Evolutionary conservation across 768 basidiomycete genomes (phyloP), one percentile per base, ranked within the genome.

Genomic region (Hydnomerulius pinastri): DNA sequence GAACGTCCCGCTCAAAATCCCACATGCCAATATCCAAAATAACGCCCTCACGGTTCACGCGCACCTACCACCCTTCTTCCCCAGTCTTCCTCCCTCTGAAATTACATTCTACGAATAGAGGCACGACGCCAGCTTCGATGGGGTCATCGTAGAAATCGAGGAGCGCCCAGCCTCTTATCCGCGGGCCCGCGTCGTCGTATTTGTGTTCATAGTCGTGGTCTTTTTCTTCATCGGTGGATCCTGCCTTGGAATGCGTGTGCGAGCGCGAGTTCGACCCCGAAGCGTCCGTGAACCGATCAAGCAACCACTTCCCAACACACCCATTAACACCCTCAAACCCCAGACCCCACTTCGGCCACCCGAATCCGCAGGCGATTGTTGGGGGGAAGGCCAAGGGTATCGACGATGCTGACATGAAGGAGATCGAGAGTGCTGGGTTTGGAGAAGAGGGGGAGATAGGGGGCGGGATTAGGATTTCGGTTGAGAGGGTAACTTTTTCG

Each of bases 291-390:
- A 92, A 67, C 51, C 72, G 68, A 32, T 80, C 77, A 37, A 92
- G 62, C 17, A 93, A 63, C 87, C 91, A 96, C 46, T 70, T 71
- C 3, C 79, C 85, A 3, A 92, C 71, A n/a, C 85, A 77, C 20
- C 74, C 75, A 61, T 98, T 98, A 33, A 94, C 85, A 2, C 94
- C 94, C 63, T 90, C 85, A n/a, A 93, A 73, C 4, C 93, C 93
- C 6, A 93, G 60, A 2, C 86, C 85, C 69, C 78, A 73, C 30
- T 75, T 71, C 0, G 91, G 90, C 85, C 85, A 92, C 12, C 92
- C 92, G 60, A 92, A 83, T 0, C 94, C 94, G 56, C 79, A 80
- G 4, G 95, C 90, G 20, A 96, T 74, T 9, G 77, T 71, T 4
- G 86, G 77, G 6, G 94, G 95, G 18, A 87, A 71, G 1, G 92